These are phyloP conservation scores for Saturnispora halmiae DNA, from an alignment of 805 yeast genomes.

Conservation along the genomic window DNA sequence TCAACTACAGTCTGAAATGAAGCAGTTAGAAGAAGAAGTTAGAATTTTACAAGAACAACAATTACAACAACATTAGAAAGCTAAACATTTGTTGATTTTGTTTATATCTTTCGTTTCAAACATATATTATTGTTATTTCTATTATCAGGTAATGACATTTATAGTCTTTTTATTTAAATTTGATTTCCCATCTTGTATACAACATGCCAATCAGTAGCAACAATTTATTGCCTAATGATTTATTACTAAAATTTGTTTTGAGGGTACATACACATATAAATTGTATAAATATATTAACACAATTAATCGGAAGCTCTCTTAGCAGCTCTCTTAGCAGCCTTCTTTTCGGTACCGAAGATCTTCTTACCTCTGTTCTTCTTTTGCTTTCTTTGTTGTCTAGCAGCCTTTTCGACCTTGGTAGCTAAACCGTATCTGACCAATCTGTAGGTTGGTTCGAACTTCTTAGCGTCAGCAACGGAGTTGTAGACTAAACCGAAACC, in stretches of 20 bases:
- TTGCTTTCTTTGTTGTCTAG: constrained; percentile 99
- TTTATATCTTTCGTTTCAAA: too few relatives aligned
- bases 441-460: constrained; percentile 99
- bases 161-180: too few relatives aligned
- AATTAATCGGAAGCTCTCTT: constrained; percentile 79
- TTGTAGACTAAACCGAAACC: constrained; percentile 99
- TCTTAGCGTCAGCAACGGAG: constrained; percentile 95
- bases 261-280: constrained; percentile 6
- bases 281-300: constrained; percentile 5
- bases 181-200: too few relatives aligned
- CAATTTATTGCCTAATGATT: too few relatives aligned
- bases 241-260: constrained; percentile 1
- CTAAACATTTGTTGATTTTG: too few relatives aligned
- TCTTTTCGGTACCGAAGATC: constrained; percentile 96
- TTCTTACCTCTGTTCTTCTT: constrained; percentile 99
- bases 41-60: constrained; percentile 43
- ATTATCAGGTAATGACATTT: background rate
- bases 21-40: constrained; percentile 67
- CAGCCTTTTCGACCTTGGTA: constrained; percentile 89
- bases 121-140: background rate
- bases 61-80: background rate
- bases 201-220: too few relatives aligned
- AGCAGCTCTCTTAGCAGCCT: constrained; percentile 87
- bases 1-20: constrained; percentile 71
- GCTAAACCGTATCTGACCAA: constrained; percentile 98